Conservation (phyloP, 495 filamentous ascomycete genomes). For the Viridothelium virens region DNA sequence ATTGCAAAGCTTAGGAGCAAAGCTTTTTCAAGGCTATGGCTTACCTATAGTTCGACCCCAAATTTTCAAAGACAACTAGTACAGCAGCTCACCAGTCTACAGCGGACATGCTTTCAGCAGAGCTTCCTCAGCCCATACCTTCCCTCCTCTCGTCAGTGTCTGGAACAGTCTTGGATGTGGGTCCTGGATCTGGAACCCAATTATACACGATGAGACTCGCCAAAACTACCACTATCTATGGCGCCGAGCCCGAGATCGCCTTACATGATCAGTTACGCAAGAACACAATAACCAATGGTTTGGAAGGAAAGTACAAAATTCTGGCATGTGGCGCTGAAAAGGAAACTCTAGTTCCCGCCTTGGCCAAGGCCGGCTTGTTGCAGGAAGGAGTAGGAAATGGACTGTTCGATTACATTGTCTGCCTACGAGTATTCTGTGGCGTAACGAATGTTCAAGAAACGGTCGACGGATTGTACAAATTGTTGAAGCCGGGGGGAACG, state of each 20-base stretch:
- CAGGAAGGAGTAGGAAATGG: conserved; percentile 16
- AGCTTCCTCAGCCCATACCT: conserved; percentile 3
- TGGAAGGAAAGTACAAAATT: conserved; percentile 32
- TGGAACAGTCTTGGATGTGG: conserved; percentile 29
- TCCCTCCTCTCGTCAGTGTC: conserved; percentile 19
- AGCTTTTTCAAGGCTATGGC: background rate
- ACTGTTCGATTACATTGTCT: conserved; percentile 37
- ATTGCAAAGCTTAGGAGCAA: background rate
- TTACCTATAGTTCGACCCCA: background rate
- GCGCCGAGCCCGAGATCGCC: conserved; percentile 32
- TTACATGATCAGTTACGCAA: conserved; percentile 30
- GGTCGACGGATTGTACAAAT: conserved; percentile 28
- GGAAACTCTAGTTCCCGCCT: conserved; percentile 28
- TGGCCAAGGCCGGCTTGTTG: conserved; percentile 28
- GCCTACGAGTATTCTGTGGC: conserved; percentile 36
- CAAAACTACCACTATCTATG: conserved; percentile 30
- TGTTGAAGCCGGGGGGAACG: conserved; percentile 38
- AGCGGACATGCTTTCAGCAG: background rate
- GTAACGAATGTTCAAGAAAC: conserved; percentile 31
- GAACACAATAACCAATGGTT: conserved; percentile 26
- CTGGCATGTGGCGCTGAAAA: conserved; percentile 34
- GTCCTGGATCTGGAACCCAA: conserved; percentile 35
- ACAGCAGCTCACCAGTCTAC: background rate
- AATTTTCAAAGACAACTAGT: background rate
- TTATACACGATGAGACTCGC: conserved; percentile 22